Base-by-base conservation (phyloP, 176 grass and related monocot species). In the Aechmea fasciata region DNA sequence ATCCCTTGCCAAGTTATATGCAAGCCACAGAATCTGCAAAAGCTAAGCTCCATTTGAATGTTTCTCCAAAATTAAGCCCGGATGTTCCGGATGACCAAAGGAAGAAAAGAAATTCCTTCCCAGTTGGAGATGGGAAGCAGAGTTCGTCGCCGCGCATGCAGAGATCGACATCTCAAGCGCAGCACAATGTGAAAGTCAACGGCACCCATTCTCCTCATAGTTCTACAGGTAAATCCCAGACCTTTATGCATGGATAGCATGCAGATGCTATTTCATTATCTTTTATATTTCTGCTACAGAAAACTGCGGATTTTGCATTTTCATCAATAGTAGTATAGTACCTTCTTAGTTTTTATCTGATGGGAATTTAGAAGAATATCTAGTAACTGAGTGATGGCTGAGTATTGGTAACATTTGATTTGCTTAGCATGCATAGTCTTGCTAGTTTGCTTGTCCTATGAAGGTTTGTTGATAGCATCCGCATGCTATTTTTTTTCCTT, bases 21-120 rank as follows among this genome's bases (percentile, higher is more conserved):
- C 94, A 99, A 67, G 88, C 85, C 48, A 99, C 94, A 71, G 81
- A 87, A 85, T 99, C 89, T 66, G 94, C 94, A 62, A 91, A 82
- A 68, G 94, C 94, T 72, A 99, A 99, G 76, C 52, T 81, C 9
- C 81, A 85, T 49, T 64, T 80, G 11, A 86, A 66, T 78, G 9
- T 70, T 50, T 93, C 94, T 48, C 89, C 87, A 11, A 99, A 99
- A 64, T 73, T 87, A 63, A 90, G 94, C 71, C 89, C 94, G 7
- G 94, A 99, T 51, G 74, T 90, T 8, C 85, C 86, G 66, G 82
- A 99, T 70, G 90, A 66, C 70, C 85, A 81, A 15, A 52, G 79
- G 0, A 99, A 81, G 69, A 93, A 99, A 65, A 87, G 89, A 48
- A 86, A 97, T 54, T 97, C 93, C 13, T 85, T 97, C 63, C 93